These are phyloP conservation scores for Schwanniomyces vanrijiae DNA, from an alignment of 805 yeast species.

Conservation along the genomic window DNA sequence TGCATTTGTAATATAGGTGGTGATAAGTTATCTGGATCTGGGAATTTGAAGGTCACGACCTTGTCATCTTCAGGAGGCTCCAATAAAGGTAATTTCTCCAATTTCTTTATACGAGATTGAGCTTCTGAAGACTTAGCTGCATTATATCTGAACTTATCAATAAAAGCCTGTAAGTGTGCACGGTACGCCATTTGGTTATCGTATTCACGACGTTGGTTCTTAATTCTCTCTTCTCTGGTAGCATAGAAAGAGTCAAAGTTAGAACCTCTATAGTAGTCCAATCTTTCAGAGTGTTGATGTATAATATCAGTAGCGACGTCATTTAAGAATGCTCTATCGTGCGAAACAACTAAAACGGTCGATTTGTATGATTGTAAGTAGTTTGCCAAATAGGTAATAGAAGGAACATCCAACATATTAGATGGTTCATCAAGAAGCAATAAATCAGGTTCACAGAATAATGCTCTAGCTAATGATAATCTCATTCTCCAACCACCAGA, in stretches of 20 bases:
- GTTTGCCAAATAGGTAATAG: constrained; percentile 88
- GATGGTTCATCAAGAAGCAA: constrained; percentile 97
- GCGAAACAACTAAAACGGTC: constrained; percentile 94
- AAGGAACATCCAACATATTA: constrained; percentile 99
- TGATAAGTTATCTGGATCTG: constrained; percentile 89
- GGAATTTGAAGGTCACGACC: constrained; percentile 81
- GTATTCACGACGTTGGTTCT: constrained; percentile 90
- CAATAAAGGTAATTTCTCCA: constrained; percentile 89
- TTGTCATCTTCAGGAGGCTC: constrained; percentile 96
- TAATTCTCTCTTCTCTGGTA: constrained; percentile 92
- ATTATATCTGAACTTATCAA: constrained; percentile 94
- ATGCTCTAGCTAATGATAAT: constrained; percentile 94
- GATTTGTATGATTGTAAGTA: constrained; percentile 89
- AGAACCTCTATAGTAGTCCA: constrained; percentile 93
- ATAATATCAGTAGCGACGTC: constrained; percentile 98
- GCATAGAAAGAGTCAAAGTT: constrained; percentile 91
- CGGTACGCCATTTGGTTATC: constrained; percentile 97
- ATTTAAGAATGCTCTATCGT: constrained; percentile 94
- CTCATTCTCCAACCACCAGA: constrained; percentile 99
- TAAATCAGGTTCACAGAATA: constrained; percentile 95
- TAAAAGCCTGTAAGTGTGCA: constrained; percentile 88
- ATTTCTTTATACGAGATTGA: constrained; percentile 93
- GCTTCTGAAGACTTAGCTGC: constrained; percentile 98
- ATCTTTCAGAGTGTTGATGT: constrained; percentile 95
- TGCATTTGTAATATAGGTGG: constrained; percentile 92